phyloP scores from a whole-genome alignment of 2,329 filamentous ascomycete species.

The Rhinocladiella mackenziei region DNA sequence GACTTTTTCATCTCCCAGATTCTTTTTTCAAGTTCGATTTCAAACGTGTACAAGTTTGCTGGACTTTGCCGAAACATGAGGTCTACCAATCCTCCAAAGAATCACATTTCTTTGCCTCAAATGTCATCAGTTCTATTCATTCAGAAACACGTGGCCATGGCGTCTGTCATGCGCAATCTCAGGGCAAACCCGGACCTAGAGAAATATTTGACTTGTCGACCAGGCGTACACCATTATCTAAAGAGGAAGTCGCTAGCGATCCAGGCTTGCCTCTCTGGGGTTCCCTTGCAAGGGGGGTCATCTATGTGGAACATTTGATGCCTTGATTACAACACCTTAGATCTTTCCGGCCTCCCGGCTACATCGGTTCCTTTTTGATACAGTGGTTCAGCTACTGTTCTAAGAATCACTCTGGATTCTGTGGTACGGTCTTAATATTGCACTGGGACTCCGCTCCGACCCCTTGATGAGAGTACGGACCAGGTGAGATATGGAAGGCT shows the following conservation, averaged over 20 bases:
- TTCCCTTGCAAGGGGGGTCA: not conserved
- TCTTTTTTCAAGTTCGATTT: too few species aligned
- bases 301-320: not conserved
- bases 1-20: too few species aligned
- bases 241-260: not conserved
- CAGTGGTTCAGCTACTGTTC: conserved; percentile 1
- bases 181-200: not conserved
- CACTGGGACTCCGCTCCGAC: conserved; percentile 4
- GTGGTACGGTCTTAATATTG: conserved; percentile 10
- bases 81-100: too few species aligned
- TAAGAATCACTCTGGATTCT: not conserved
- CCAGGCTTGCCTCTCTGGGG: not conserved
- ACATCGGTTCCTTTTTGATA: not conserved
- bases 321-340: too few species aligned
- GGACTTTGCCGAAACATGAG: too few species aligned
- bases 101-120: not conserved
- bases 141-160: not conserved
- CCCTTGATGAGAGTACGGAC: conserved; percentile 2
- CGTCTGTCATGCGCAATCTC: not conserved
- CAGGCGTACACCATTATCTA: not conserved
- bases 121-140: not conserved
- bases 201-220: not conserved
- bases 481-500: not conserved
- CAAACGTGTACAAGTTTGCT: too few species aligned
- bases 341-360: not conserved